Evolutionary conservation across 2,329 filamentous ascomycete genomes (phyloP), one percentile per base, ranked within the genome.

Genomic region (Trichoderma sp.): DNA sequence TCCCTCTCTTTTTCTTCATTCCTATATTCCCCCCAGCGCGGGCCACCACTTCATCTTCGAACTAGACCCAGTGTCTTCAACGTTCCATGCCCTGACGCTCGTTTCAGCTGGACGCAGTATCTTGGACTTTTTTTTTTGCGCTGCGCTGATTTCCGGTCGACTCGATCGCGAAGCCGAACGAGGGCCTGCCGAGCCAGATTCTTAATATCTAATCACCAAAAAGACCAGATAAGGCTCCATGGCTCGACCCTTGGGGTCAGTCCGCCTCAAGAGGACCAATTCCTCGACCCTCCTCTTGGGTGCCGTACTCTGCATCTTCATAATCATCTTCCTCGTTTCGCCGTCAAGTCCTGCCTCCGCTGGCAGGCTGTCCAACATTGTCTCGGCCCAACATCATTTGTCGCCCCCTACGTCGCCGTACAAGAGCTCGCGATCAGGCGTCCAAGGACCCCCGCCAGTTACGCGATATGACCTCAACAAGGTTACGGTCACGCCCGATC

Each of bases 381-480:
- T 77, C 70, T 77, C 79, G 14, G 79, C 80, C 64, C 78, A 82
- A 69, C 81, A 82, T 72, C 81, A 81, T 71, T 77, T 82, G 24
- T 82, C 81, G 58, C 81, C 81, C 26, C 81, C 81, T 34, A 82
- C 81, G 3, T 80, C 79, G 61, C 81, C 81, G 26, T 82, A 82
- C 74, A 77, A 79, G 78, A 79, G 74, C 64, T 74, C 76, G 65
- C 74, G 76, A 68, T 72, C 76, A 43, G 78, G 78, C 56, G 70
- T 74, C 49, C 68, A 76, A 7, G 75, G 76, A 63, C 91, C 94
- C 59, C 94, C 95, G 66, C 94, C 95, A 10, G 94, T 99, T 58
- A 88, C 92, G 46, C 94, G 93, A 79, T 98, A 97, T 84, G 89
- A 96, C 79, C 90, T 99, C 81, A 98, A 98, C 85, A 94, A 95